Evolutionary conservation across 2,329 filamentous ascomycete species (phyloP).

Genomic region (Fusarium clavum): DNA sequence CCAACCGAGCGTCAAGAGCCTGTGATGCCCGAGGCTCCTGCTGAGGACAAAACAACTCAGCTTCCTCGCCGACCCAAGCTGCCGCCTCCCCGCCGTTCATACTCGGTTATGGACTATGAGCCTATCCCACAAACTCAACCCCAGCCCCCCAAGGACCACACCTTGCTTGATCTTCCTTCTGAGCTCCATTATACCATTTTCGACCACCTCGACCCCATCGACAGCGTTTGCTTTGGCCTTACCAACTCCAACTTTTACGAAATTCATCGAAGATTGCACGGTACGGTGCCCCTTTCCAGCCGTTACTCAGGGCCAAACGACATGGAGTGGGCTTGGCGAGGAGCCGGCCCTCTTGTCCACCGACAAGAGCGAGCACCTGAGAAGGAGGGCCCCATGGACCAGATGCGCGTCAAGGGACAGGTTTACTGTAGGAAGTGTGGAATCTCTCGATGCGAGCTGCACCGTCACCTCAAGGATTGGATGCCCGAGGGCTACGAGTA

Average conservation of each 20-base stretch:
- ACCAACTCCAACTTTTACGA: slow-evolving; percentile 68
- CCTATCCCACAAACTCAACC: slow-evolving; percentile 60
- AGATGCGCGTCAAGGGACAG: slow-evolving; percentile 66
- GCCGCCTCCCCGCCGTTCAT: slow-evolving; percentile 65
- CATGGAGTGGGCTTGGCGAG: slow-evolving; percentile 72
- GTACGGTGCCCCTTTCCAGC: slow-evolving; percentile 65
- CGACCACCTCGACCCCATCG: slow-evolving; percentile 72
- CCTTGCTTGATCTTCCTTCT: slow-evolving; percentile 64
- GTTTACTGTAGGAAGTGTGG: slow-evolving; percentile 73
- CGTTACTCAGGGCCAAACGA: slow-evolving; percentile 71
- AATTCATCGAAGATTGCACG: slow-evolving; percentile 68
- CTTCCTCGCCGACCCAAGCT: slow-evolving; percentile 52
- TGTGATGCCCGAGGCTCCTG: slow-evolving; percentile 24
- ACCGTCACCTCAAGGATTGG: slow-evolving; percentile 71
- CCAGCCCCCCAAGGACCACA: slow-evolving; percentile 58
- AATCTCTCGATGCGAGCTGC: slow-evolving; percentile 70
- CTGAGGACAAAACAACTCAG: slow-evolving; percentile 39
- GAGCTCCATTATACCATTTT: slow-evolving; percentile 72
- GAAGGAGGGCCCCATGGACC: slow-evolving; percentile 52
- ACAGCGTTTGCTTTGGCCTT: slow-evolving; percentile 71
- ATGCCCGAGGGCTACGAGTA: slow-evolving; percentile 69
- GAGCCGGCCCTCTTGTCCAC: slow-evolving; percentile 60
- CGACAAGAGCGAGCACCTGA: slow-evolving; percentile 35
- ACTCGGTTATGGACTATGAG: slow-evolving; percentile 71
- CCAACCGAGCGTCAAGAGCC: slow-evolving; percentile 21